A percentile compares a stretch with the other conserved stretches of the same genome.
phyloP scores from a whole-genome alignment of 257 asterid genomes.

The Echium plantagineum region DNA sequence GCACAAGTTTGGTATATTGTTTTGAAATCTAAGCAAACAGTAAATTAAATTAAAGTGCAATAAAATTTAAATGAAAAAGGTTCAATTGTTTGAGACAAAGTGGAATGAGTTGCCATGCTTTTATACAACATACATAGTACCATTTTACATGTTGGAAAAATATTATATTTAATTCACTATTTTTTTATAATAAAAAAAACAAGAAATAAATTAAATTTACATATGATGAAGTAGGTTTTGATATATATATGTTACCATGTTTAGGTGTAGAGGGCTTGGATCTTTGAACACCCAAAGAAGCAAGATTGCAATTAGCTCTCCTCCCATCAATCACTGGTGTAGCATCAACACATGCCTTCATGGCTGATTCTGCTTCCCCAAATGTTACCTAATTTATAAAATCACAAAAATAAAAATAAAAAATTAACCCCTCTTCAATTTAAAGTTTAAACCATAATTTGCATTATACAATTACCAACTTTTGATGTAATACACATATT shows the following conservation, averaged over 20 bases:
- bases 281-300: conserved; percentile 90
- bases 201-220: background rate
- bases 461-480: no score
- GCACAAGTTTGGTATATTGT: background rate
- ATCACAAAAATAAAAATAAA: background rate
- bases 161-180: no score
- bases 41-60: conserved; percentile 10
- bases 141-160: background rate
- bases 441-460: background rate
- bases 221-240: background rate
- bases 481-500: no score
- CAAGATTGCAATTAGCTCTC: conserved; percentile 96
- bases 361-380: conserved; percentile 84
- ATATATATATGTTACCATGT: conserved; percentile 27
- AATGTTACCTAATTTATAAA: conserved; percentile 56
- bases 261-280: conserved; percentile 93
- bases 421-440: background rate
- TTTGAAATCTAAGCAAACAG: background rate
- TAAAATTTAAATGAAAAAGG: conserved; percentile 32
- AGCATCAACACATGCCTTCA: conserved; percentile 90
- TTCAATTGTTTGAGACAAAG: conserved; percentile 13
- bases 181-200: no score
- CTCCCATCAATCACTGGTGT: conserved; percentile 96
- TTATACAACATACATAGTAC: conserved; percentile 27
- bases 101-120: conserved; percentile 65